Evolutionary conservation across 164 flowering plant genomes (phyloP), one percentile per base, ranked within the genome.

Genomic region (Chloranthus sessilifolius): DNA sequence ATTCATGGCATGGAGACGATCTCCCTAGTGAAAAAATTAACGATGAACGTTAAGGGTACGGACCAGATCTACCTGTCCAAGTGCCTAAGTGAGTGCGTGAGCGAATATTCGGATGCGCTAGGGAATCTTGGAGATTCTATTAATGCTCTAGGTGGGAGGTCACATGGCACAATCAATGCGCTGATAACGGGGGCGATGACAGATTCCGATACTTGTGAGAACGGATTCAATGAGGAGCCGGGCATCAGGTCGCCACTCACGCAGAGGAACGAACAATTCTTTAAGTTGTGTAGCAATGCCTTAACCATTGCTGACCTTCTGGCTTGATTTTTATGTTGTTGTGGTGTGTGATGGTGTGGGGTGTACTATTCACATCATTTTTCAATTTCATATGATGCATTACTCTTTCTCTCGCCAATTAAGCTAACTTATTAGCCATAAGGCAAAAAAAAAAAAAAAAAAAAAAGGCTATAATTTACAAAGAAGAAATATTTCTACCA

Each of bases 101-200:
- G 44, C 10, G 58, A 53, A 26, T 67, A 67, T 30, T 17, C 26
- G 1, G 64, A 62, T 2, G 67, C 67, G 4, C 35, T 55, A n/a
- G 58, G 43, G 19, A 59, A 45, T 53, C 44, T 67, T 7, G 9
- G 52, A 40, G 57, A 53, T 1, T 25, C 71, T 0, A 19, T 19
- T 0, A 26, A 20, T 15, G 67, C 60, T 7, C 15, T 62, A 7
- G 47, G 30, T 38, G 12, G 34, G 6, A 43, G 33, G 43, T 16
- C 24, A 14, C 58, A 47, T 22, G 52, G 2, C 2, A 21, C 42
- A 1, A 52, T 62, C 17, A 53, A 61, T 39, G 21, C 29, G 5
- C 11, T 41, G 7, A 62, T 57, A 14, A 16, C 63, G 10, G 71
- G 52, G 3, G 66, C 66, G 5, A 61, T 61, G 66, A 61, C 71